Evolutionary conservation across 2,329 filamentous ascomycete genomes (phyloP).

Genomic region (Talaromyces sp.): DNA sequence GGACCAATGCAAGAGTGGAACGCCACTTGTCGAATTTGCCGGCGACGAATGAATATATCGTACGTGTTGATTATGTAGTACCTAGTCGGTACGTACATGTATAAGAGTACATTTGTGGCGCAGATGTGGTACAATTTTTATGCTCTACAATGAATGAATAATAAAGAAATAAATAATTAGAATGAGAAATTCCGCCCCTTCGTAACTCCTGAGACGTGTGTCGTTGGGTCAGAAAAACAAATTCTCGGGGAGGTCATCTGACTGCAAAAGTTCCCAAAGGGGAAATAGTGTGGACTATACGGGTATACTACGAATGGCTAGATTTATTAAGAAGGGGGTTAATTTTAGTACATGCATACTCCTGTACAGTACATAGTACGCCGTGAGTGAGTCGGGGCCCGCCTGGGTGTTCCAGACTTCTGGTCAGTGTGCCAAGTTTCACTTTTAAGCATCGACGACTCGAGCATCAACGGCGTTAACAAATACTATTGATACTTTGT

Average conservation of each 20-base stretch:
- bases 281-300: background rate
- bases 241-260: constrained; percentile 2
- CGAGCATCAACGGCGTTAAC: background rate
- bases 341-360: background rate
- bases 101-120: background rate
- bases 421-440: background rate
- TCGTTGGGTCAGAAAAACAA: background rate
- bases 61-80: too few relatives aligned
- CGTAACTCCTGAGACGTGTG: background rate
- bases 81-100: background rate
- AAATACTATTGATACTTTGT: background rate
- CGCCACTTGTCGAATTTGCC: constrained; percentile 70
- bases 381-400: background rate
- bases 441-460: background rate
- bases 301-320: background rate
- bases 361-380: background rate
- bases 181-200: background rate
- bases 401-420: constrained; percentile 4
- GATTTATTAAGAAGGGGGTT: background rate
- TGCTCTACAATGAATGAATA: background rate
- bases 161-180: background rate
- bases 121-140: background rate
- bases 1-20: constrained; percentile 77
- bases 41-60: constrained; percentile 33
- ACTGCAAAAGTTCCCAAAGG: background rate